phyloP scores from a whole-genome alignment of 306 rosid genomes.

The Oemleria cerasiformis region DNA sequence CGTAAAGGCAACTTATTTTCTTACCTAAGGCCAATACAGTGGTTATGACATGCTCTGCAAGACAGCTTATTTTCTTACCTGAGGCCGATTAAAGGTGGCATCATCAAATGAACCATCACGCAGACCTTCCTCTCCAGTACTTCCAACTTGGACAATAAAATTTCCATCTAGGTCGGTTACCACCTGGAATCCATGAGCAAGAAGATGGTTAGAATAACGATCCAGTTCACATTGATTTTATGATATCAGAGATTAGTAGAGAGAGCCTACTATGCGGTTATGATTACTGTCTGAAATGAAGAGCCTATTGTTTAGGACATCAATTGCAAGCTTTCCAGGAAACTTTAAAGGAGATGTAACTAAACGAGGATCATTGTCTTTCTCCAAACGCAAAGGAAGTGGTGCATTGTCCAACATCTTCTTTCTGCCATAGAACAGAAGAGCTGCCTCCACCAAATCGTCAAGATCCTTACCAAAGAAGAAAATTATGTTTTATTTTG shows the following conservation, averaged over 20 bases:
- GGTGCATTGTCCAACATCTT: constrained; percentile 65
- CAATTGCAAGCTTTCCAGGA: constrained; percentile 93
- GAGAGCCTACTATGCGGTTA: constrained; percentile 75
- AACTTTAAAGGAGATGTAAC: constrained; percentile 82
- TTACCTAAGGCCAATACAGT: not conserved
- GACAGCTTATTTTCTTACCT: constrained; percentile 40
- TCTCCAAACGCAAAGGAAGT: constrained; percentile 69
- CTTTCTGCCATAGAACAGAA: constrained; percentile 70
- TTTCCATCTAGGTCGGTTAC: constrained; percentile 82
- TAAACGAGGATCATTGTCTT: constrained; percentile 85
- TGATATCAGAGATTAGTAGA: constrained; percentile 2
- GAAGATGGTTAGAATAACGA: constrained; percentile 18
- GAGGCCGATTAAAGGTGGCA: constrained; percentile 88
- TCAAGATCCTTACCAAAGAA: constrained; percentile 71
- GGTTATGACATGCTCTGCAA: not conserved
- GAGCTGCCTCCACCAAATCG: constrained; percentile 92
- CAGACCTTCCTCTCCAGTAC: constrained; percentile 90
- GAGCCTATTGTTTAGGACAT: constrained; percentile 84
- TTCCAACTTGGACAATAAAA: constrained; percentile 80
- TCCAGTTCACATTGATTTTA: not conserved
- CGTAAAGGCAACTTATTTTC: not conserved
- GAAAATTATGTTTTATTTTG: constrained; percentile 7
- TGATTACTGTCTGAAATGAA: constrained; percentile 97
- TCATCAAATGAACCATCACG: constrained; percentile 84
- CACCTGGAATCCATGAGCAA: constrained; percentile 59